Evolutionary conservation across 1,284 basidiomycete genomes (phyloP), one percentile per base, ranked within the genome.

Genomic region (Phlebopus sp.): DNA sequence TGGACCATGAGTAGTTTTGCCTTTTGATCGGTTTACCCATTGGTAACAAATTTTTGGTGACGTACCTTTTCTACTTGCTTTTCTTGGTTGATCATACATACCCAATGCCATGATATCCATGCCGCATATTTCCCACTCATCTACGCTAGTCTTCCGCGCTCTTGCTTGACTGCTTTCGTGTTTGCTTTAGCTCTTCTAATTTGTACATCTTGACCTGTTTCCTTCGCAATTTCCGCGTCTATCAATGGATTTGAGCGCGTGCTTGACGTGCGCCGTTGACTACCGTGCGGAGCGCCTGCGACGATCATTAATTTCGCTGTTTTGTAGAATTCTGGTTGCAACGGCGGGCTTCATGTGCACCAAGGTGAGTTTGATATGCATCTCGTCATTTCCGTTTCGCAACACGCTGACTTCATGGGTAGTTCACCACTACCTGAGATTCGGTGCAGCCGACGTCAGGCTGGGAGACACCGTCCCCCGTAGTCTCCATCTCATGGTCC

Each of bases 1-100:
- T 70, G 50, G 74, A 74, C 51, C 68, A 72, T 39, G 63, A 67
- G 43, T 63, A 63, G 42, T 39, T 19, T 41, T 48, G 35, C 44
- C 45, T 18, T 41, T 52, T 41, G 51, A 49, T 61, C 52, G 47
- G 49, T 46, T 47, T 35, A 25, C 35, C n/a, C n/a, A n/a, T n/a
- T n/a, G n/a, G n/a, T n/a, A n/a, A n/a, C n/a, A n/a, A n/a, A n/a
- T n/a, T n/a, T n/a, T 31, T 40, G 49, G 50, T 29, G 27, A 25
- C 38, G 30, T 29, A 8, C 27, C 2, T 29, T 23, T 46, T 54
- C 42, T 44, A n/a, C 55, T 42, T 44, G 49, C 44, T n/a, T 25
- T 21, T 18, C 37, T 37, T 37, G 37, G 13, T 23, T 23, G 37
- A 23, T 23, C 11, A 37, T 38, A 39, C 37, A 44, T 35, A 29